Evolutionary conservation across 2,329 filamentous ascomycete species (phyloP), one percentile per base, ranked within the genome.

Genomic region (Neofusicoccum umdonicola): DNA sequence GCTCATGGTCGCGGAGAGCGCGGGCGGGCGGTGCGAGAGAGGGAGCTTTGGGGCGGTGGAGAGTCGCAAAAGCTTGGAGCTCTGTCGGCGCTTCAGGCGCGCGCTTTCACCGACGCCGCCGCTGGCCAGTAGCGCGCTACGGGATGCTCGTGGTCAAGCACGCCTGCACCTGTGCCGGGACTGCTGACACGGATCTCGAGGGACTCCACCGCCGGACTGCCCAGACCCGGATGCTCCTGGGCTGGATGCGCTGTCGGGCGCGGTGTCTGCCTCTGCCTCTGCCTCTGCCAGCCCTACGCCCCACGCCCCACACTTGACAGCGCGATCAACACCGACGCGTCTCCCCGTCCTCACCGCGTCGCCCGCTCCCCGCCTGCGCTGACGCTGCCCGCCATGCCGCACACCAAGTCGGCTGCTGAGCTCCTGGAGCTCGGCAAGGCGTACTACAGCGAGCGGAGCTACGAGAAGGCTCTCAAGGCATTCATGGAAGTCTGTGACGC

Each of bases 1-100:
- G 27, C 84, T 82, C 85, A 87, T 88, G 61, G 27, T 61, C 41
- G 42, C 31, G 61, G 50, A 34, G 17, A 58, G 31, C 22, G 64
- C 27, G 34, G 17, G 19, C 6, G 13, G 34, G 31, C 19, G n/a
- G 48, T 52, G 37, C 27, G 27, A 22, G 35, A 15, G n/a, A 13
- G 39, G 50, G 31, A 34, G 31, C 15, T 37, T n/a, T 56, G 27
- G 42, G 31, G 27, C 9, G 48, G 12, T 51, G 48, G 22, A 44
- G 37, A 8, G 37, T 31, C 60, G 45, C 45, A 52, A 51, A 47
- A 47, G 57, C 42, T 42, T 57, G 52, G 52, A 58, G 56, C 56
- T 60, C 31, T 27, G 56, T 52, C 45, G 60, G 52, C 27, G 52
- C 31, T 57, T 41, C 3, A 22, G 22, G 22, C 22, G 22, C 22